These are phyloP conservation scores for Calvatia gigantea DNA, from an alignment of 768 basidiomycete genomes.

Conservation along the genomic window DNA sequence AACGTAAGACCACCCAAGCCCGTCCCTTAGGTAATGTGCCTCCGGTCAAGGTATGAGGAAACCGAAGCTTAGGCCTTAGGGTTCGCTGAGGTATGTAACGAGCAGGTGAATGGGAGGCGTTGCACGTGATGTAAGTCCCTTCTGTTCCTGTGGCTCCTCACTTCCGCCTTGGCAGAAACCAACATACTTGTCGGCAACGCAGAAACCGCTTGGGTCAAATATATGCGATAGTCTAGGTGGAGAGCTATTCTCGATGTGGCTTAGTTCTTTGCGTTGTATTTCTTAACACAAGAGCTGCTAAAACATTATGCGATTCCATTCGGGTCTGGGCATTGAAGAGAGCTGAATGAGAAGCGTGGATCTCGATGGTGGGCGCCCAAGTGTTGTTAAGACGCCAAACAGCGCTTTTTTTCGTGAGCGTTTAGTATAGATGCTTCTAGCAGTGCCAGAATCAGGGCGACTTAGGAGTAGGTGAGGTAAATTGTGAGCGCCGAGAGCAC, in stretches of 20 bases:
- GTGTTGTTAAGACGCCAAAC: not conserved
- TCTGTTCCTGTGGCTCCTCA: too few relatives aligned
- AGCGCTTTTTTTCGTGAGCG: not conserved
- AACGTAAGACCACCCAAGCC: too few relatives aligned
- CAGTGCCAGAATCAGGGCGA: conserved; percentile 18
- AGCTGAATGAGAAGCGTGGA: not conserved
- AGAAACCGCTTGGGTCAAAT: too few relatives aligned
- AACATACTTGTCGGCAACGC: too few relatives aligned
- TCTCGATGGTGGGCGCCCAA: not conserved
- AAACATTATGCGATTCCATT: not conserved
- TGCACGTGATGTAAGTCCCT: too few relatives aligned
- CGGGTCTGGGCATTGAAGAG: not conserved
- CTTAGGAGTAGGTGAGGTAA: conserved; percentile 32
- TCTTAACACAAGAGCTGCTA: not conserved
- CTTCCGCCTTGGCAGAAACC: too few relatives aligned
- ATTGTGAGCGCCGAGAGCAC: conserved; percentile 26
- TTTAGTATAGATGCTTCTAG: not conserved
- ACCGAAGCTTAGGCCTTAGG: too few relatives aligned
- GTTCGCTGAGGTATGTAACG: too few relatives aligned
- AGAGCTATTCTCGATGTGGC: not conserved
- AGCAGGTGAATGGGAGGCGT: too few relatives aligned
- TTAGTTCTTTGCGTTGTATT: not conserved
- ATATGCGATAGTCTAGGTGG: too few relatives aligned
- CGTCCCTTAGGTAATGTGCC: too few relatives aligned
- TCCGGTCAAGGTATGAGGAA: too few relatives aligned